phyloP scores from a whole-genome alignment of 208 protist genomes.

The Trichomonas vaginalis region DNA sequence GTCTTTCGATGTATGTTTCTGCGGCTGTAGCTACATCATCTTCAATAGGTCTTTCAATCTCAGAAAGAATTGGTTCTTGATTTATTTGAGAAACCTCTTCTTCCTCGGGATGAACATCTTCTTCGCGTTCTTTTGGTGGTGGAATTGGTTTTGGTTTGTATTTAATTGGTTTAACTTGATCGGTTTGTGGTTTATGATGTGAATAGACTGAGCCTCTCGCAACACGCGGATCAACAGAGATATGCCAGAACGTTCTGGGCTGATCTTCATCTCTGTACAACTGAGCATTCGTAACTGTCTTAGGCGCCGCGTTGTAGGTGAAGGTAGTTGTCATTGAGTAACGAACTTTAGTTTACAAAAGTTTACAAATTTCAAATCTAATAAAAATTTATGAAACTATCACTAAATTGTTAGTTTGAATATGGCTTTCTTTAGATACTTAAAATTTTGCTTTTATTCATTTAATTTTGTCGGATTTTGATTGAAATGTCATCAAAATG shows the following conservation, averaged over 20 bases:
- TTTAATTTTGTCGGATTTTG: background rate
- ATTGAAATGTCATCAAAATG: background rate
- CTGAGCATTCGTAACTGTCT: background rate
- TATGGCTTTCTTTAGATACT: background rate
- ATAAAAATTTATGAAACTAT: too few relatives aligned
- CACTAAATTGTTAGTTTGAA: background rate
- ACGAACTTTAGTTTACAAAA: background rate
- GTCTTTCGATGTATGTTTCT: background rate
- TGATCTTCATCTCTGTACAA: background rate
- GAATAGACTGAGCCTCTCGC: background rate
- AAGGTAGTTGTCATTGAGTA: background rate
- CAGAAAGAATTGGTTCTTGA: background rate
- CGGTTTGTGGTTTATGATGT: background rate
- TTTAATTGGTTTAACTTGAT: background rate
- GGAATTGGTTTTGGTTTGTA: background rate
- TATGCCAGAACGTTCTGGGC: background rate
- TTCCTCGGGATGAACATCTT: background rate
- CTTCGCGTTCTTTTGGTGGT: background rate
- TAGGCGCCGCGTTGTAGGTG: background rate
- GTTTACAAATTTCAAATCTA: background rate
- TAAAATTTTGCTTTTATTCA: background rate
- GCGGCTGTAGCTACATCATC: background rate
- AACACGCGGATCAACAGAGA: background rate
- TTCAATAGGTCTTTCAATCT: background rate
- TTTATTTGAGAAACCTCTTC: background rate